Evolutionary conservation across 371 early-diverging fungal species (phyloP), one percentile per base, ranked within the genome.

Genomic region (Mortierella polycephala): DNA sequence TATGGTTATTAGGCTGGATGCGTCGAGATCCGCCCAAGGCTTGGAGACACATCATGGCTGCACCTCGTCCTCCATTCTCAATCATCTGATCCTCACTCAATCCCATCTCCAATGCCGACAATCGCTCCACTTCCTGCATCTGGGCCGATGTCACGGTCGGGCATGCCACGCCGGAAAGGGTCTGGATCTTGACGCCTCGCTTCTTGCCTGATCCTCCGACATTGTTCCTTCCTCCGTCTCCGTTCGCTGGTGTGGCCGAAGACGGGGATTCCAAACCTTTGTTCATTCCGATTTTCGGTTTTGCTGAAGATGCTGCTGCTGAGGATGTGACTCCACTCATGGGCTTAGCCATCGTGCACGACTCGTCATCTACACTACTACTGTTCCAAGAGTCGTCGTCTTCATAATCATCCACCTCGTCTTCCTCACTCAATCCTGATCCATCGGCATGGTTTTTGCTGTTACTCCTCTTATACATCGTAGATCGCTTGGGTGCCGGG

Each of bases 51-150:
- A 93, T 74, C 84, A 89, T 84, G 23, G 92, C 87, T 4, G 88
- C 83, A n/a, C 93, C 88, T 21, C 93, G 84, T 2, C 94, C 96
- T 11, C 90, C 94, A 81, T 94, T 94, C 73, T 94, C 95, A 52
- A 93, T 84, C 85, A 93, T 85, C 67, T 91, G 92, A 45, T 87
- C 87, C 20, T 90, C 87, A 61, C 83, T 88, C 12, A 90, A 88
- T 6, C 94, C 94, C 21, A 88, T 88, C 50, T 89, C 88, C 7
- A 59, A 59, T 0, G 83, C 87, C 55, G 79, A 57, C 21, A 90
- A 72, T 39, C 85, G 70, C 63, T 92, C 91, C 10, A 88, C 86
- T 52, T 87, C 85, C 12, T 84, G 74, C 89, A 92, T 90, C 72
- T 91, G 91, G 9, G 64, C 67, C 7, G 85, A 71, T 7, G 89